phyloP scores from a whole-genome alignment of 805 yeast species.

The Saturnispora ahearnii region DNA sequence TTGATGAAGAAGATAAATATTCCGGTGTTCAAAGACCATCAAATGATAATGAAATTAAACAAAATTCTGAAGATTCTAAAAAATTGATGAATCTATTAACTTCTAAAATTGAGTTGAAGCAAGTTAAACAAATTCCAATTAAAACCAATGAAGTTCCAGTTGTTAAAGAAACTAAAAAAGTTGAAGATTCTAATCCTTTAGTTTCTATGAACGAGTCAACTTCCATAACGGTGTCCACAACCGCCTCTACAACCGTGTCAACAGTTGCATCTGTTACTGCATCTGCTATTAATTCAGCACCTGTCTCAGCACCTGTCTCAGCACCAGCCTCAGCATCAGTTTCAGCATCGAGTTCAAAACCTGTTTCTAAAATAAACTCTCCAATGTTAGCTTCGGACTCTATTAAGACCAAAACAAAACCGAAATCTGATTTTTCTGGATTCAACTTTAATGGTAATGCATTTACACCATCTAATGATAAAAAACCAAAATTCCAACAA shows the following conservation, averaged over 20 bases:
- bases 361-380: neutral
- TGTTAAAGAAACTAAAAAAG: neutral
- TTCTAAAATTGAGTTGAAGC: neutral
- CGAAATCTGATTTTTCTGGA: conserved; percentile 7
- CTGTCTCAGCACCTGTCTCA: neutral
- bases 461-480: conserved; percentile 4
- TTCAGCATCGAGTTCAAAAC: conserved; percentile 1
- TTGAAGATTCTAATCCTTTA: neutral
- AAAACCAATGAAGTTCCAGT: neutral
- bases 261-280: neutral
- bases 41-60: neutral
- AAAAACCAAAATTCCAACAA: conserved; percentile 1
- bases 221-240: neutral
- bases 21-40: conserved; percentile 74
- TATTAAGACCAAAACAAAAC: conserved; percentile 3
- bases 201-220: neutral
- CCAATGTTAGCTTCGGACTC: conserved; percentile 6
- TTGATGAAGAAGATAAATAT: conserved; percentile 94
- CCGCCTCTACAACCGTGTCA: neutral
- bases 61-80: conserved; percentile 18
- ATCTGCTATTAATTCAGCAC: neutral
- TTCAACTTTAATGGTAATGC: conserved; percentile 1
- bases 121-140: neutral
- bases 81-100: conserved; percentile 23
- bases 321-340: neutral